Conservation (phyloP, 192 early-diverging fungal species). For the Polychytrium aggregatum region DNA sequence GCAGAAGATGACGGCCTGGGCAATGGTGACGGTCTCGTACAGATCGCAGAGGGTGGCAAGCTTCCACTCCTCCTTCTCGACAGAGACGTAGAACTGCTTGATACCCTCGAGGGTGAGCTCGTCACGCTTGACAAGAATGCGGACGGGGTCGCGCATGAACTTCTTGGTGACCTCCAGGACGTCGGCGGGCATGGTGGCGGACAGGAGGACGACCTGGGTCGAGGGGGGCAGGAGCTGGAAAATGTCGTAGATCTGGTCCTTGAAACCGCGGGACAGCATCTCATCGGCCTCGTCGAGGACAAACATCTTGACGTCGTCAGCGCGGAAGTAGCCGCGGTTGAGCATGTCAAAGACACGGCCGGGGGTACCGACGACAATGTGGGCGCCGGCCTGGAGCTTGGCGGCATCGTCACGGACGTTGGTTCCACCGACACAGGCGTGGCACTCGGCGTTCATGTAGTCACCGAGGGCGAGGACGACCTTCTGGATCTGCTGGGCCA, state of each 20-base stretch:
- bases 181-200: constrained; percentile 92
- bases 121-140: constrained; percentile 97
- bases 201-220: constrained; percentile 94
- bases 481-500: constrained; percentile 97
- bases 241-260: constrained; percentile 96
- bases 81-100: constrained; percentile 96
- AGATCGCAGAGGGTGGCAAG: constrained; percentile 96
- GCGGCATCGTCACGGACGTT: constrained; percentile 82
- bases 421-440: constrained; percentile 97
- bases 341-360: constrained; percentile 99
- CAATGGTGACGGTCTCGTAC: constrained; percentile 96
- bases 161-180: constrained; percentile 92
- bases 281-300: constrained; percentile 99
- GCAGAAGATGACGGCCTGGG: constrained; percentile 99
- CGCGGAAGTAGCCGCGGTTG: constrained; percentile 74
- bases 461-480: constrained; percentile 88
- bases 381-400: constrained; percentile 68
- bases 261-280: constrained; percentile 98
- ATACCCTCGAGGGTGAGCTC: constrained; percentile 91
- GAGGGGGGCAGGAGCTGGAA: constrained; percentile 80
- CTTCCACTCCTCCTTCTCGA: constrained; percentile 99
- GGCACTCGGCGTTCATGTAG: constrained; percentile 90
- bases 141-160: constrained; percentile 98
- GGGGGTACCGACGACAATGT: constrained; percentile 96
- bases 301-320: constrained; percentile 89